Evolutionary conservation across 805 yeast species (phyloP).

Genomic region (Ogataea neopini): DNA sequence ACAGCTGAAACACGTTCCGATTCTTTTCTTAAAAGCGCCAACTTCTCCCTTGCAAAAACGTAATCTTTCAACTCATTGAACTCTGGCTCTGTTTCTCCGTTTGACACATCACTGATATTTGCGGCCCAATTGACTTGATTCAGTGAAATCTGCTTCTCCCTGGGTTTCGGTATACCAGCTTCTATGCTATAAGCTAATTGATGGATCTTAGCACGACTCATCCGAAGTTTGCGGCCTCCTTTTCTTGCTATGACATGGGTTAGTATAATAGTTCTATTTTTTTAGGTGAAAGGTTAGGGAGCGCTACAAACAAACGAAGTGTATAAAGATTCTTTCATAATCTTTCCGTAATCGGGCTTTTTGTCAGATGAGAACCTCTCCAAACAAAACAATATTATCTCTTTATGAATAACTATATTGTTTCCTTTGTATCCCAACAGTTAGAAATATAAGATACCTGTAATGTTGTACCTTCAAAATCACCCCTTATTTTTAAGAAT

Average conservation of each 20-base stretch:
- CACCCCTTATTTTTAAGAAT: neutral
- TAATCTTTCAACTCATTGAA: neutral
- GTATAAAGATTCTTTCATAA: neutral
- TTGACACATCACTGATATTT: too few relatives aligned
- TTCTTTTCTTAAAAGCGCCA: slow-evolving; percentile 2
- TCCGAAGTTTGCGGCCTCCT: slow-evolving; percentile 1
- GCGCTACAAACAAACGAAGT: slow-evolving; percentile 5
- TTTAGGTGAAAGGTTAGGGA: neutral
- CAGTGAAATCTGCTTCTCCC: neutral
- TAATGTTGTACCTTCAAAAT: neutral
- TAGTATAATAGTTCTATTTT: neutral
- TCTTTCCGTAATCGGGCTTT: neutral
- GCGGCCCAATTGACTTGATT: neutral
- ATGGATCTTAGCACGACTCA: slow-evolving; percentile 6
- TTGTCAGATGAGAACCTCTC: too few relatives aligned
- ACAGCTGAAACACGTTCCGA: neutral
- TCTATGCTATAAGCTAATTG: slow-evolving; percentile 5
- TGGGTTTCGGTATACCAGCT: neutral
- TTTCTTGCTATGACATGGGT: neutral
- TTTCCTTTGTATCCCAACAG: too few relatives aligned
- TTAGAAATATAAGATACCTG: too few relatives aligned
- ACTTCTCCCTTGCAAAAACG: neutral
- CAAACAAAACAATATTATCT: too few relatives aligned
- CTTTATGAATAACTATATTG: too few relatives aligned
- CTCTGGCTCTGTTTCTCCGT: too few relatives aligned